Evolutionary conservation across 305 asterid species (phyloP).

Genomic region (Rubia peregrina): DNA sequence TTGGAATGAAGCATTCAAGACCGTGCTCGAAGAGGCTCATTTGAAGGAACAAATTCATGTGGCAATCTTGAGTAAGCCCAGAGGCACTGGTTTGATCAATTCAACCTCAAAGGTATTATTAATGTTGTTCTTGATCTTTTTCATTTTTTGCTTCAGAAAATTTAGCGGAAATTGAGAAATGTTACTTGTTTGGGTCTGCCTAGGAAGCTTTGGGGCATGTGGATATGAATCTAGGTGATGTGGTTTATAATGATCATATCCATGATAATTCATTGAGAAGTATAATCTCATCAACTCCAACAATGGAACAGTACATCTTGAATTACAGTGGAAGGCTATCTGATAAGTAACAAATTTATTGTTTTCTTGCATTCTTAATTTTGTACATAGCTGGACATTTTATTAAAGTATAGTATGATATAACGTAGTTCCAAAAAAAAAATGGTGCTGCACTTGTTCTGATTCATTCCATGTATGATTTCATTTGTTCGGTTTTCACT

Average conservation of each 20-base stretch:
- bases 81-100: constrained; percentile 33
- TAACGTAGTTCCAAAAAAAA: no score
- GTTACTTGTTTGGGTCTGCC: neutral
- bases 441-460: no score
- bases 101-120: constrained; percentile 35
- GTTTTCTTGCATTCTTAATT: no score
- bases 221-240: constrained; percentile 54
- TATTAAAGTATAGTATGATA: no score
- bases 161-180: neutral
- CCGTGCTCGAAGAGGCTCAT: constrained; percentile 66
- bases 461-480: no score
- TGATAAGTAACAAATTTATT: constrained; percentile 17
- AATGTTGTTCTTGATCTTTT: neutral
- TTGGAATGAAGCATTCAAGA: constrained; percentile 81
- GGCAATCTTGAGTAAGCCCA: constrained; percentile 52
- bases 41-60: constrained; percentile 45
- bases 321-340: constrained; percentile 61
- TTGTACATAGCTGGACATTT: no score
- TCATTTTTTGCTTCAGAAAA: neutral
- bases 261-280: constrained; percentile 30
- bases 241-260: constrained; percentile 56
- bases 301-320: constrained; percentile 59
- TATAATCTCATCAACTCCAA: constrained; percentile 66
- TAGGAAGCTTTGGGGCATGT: constrained; percentile 72
- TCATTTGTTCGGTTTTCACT: no score